A percentile compares a stretch with the other conserved stretches of the same genome.
Conservation (phyloP, 78 protist genomes). For the Monocercomonoides exilis region DNA sequence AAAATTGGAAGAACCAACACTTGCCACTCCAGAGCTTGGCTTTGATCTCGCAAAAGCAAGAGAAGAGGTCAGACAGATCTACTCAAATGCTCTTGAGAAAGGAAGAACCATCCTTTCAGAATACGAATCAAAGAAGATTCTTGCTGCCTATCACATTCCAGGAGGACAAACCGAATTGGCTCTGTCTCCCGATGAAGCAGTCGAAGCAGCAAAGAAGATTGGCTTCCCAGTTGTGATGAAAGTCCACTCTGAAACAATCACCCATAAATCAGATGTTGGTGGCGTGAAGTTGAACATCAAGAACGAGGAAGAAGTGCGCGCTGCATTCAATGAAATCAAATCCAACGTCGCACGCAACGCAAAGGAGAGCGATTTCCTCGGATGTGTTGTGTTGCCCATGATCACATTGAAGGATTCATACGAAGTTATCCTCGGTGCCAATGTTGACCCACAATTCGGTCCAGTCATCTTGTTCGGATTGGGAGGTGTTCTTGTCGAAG, state of each 20-base stretch:
- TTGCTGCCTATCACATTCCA: constrained; percentile 6
- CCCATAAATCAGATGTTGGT: constrained; percentile 42
- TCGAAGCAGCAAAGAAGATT: not conserved
- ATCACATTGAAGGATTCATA: constrained; percentile 4
- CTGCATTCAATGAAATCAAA: constrained; percentile 16
- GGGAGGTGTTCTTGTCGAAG: constrained; percentile 35
- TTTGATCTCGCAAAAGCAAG: not conserved
- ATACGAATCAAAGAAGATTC: constrained; percentile 28
- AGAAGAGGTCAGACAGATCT: not conserved
- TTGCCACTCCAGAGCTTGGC: not conserved
- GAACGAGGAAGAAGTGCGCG: constrained; percentile 11
- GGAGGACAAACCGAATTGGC: not conserved
- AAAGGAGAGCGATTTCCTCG: constrained; percentile 13
- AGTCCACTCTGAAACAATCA: constrained; percentile 38
- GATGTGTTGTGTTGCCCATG: constrained; percentile 24
- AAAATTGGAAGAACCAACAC: constrained; percentile 11
- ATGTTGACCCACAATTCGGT: constrained; percentile 18
- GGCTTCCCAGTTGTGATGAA: constrained; percentile 38
- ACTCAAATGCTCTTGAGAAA: not conserved
- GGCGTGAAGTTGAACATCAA: constrained; percentile 33
- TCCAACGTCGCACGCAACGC: not conserved
- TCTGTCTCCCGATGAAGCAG: not conserved
- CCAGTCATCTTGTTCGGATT: constrained; percentile 29
- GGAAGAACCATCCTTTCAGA: constrained; percentile 5
- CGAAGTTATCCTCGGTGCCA: constrained; percentile 30